Evolutionary conservation across 495 filamentous ascomycete species (phyloP), one percentile per base, ranked within the genome.

Genomic region (Daldinia childiae): DNA sequence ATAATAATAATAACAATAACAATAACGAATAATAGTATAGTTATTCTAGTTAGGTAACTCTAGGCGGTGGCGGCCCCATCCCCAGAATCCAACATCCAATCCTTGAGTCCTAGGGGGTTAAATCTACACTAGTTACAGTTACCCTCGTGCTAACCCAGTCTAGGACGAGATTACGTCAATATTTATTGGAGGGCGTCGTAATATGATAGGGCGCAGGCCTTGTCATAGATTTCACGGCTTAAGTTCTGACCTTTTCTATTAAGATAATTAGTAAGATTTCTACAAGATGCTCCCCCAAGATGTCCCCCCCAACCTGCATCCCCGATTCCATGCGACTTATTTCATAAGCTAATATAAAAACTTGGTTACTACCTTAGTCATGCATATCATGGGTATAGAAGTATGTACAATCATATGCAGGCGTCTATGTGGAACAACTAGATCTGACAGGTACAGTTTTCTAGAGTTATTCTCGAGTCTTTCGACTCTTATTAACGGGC

Each of bases 111-210:
- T n/a, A n/a, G 36, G 66, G 51, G 58, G 14, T 56, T 36, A 27
- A 60, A 58, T 66, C 52, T 39, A n/a, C n/a, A n/a, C n/a, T n/a
- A 59, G 21, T 30, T 57, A 17, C 45, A 59, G 21, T 30, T 57
- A 17, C 45, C 45, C 45, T 52, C 59, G 55, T 68, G 55, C 59
- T 58, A 60, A 69, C 43, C 65, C 45, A 51, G 56, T 73, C 66
- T 66, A 66, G 71, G 69, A 66, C 66, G 50, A 54, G 24, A 63
- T 73, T 73, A 73, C 71, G 71, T 73, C 71, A 73, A 73, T 32
- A 19, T 12, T 15, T 17, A 45, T 63, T 50, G 24, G 57, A 14
- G n/a, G 36, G 58, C 45, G 39, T 68, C 62, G 66, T 66, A 63
- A 62, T 56, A 14, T 68, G 32, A 54, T 17, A 54, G 50, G 50